A percentile compares a stretch with the other conserved stretches of the same genome.
These are phyloP conservation scores for Candida sakaeoensis DNA, from an alignment of 805 yeast species.

Conservation along the genomic window DNA sequence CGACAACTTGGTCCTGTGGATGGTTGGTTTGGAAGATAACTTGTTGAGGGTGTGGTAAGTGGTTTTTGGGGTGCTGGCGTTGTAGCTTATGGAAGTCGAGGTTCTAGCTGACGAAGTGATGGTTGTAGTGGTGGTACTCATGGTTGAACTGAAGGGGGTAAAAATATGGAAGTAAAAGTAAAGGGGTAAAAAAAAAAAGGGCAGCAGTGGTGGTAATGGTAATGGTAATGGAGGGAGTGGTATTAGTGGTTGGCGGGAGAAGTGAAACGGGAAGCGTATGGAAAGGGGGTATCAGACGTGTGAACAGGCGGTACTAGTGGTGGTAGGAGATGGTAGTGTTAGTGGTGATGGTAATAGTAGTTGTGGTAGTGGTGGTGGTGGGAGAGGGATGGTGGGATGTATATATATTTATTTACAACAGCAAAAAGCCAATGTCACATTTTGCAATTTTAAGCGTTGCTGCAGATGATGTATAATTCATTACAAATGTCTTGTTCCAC, in stretches of 20 bases:
- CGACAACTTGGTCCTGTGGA: not conserved
- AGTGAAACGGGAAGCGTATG: too few relatives aligned
- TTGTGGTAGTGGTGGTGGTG: not conserved
- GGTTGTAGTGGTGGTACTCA: not conserved
- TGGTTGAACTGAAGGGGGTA: not conserved
- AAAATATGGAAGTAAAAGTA: not conserved
- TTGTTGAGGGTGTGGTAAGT: not conserved
- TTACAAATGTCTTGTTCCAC: too few relatives aligned
- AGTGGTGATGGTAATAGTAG: not conserved
- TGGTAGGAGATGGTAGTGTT: not conserved
- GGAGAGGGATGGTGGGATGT: not conserved
- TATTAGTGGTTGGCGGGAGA: too few relatives aligned
- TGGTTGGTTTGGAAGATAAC: not conserved
- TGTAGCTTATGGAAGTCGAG: not conserved
- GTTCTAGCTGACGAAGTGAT: not conserved
- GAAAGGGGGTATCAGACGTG: too few relatives aligned
- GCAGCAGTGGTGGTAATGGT: not conserved
- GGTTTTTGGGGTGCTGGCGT: not conserved
- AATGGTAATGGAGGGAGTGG: not conserved
- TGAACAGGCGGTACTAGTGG: too few relatives aligned
- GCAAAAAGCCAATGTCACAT: too few relatives aligned
- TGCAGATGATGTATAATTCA: too few relatives aligned
- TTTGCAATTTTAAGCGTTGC: too few relatives aligned
- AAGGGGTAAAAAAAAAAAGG: not conserved
- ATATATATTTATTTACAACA: too few relatives aligned